Evolutionary conservation across 768 basidiomycete species (phyloP), one percentile per base, ranked within the genome.

Genomic region (Coprinopsis marcescibilis): DNA sequence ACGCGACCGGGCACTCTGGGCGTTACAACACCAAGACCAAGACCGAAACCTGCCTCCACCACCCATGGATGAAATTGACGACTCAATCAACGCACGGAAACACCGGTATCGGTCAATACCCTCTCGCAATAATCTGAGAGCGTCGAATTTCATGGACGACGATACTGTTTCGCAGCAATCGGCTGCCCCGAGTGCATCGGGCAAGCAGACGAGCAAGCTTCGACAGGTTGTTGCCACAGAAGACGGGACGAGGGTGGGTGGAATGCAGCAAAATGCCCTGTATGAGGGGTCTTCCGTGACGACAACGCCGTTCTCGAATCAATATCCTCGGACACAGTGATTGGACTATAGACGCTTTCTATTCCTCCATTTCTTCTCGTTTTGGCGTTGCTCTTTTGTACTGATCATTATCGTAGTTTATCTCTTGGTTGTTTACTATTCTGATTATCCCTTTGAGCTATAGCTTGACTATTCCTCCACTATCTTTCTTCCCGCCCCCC

Each of bases 191-290:
- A n/a, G 17, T 30, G 37, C 19, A 12, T 42, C 20, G 48, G 48
- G 12, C 17, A 35, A 36, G 41, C 26, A 26, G 26, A 27, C 32
- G 25, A 43, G 40, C 19, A 42, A 42, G 24, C 41, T 49, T 5
- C n/a, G 48, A 21, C 41, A 49, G 30, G 39, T 49, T 8, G 48
- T 49, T 52, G 47, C 41, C 11, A 43, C 41, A 8, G 41, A 43
- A 10, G 41, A 43, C 30, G 24, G 26, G 12, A 30, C 26, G 39
- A 40, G 23, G n/a, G n/a, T n/a, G n/a, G n/a, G n/a, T n/a, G n/a
- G n/a, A n/a, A n/a, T n/a, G n/a, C n/a, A n/a, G n/a, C n/a, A n/a
- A n/a, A n/a, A n/a, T n/a, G n/a, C n/a, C n/a, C n/a, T n/a, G n/a
- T n/a, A n/a, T n/a, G n/a, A n/a, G n/a, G n/a, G n/a, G n/a, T n/a